These are phyloP conservation scores for Periconia macrospinosa DNA, from an alignment of 2,329 filamentous ascomycete species.

Conservation along the genomic window DNA sequence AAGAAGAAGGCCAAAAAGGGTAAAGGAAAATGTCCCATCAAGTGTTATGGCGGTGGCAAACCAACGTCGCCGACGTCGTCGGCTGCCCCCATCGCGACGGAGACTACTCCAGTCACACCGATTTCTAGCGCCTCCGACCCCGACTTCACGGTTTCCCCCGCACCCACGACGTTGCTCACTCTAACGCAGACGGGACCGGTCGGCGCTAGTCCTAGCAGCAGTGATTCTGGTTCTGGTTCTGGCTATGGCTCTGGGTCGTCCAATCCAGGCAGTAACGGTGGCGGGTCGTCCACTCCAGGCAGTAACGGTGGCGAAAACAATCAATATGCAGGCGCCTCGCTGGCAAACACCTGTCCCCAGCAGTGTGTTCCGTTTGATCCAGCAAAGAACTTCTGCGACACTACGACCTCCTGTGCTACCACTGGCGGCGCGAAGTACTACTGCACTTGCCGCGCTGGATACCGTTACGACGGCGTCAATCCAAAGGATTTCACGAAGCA, in stretches of 20 bases:
- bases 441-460: conserved; percentile 33
- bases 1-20: conserved; percentile 11
- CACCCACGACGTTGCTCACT: neutral
- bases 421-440: conserved; percentile 28
- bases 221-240: neutral
- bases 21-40: conserved; percentile 11
- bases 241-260: neutral
- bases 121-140: neutral
- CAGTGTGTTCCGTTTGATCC: conserved; percentile 29
- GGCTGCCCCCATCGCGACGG: neutral
- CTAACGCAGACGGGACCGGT: neutral
- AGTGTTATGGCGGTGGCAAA: neutral
- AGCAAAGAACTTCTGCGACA: conserved; percentile 26
- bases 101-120: neutral
- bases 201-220: neutral
- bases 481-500: conserved; percentile 31
- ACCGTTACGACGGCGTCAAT: conserved; percentile 17
- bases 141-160: neutral
- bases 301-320: neutral
- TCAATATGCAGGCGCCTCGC: conserved; percentile 21
- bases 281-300: neutral
- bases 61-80: neutral
- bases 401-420: conserved; percentile 23
- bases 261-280: neutral
- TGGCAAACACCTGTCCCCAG: conserved; percentile 23